Evolutionary conservation across 192 early-diverging fungal genomes (phyloP), one percentile per base, ranked within the genome.

Genomic region (Gamsiella multidivaricata): DNA sequence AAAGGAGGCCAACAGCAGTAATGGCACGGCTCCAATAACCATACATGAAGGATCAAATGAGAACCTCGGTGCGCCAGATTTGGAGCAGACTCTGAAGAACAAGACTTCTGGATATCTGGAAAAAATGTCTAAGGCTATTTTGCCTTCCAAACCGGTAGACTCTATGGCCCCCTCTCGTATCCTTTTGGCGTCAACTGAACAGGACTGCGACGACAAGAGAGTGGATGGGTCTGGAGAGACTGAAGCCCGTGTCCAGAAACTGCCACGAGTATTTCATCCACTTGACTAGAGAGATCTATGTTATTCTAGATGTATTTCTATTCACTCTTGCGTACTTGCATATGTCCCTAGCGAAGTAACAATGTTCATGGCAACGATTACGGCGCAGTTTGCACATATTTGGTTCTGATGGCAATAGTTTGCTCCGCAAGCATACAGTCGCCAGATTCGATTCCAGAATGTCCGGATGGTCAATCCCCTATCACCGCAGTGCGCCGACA

Each of bases 231-330:
- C 3, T 3, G 45, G 8, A 3, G 61, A 68, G 3, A 15, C 41
- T 7, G 65, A 63, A 1, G 15, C 29, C 23, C 26, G 53, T 8
- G 54, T 34, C 3, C 41, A 49, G 25, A 68, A 56, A 23, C 55
- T 78, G 18, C 74, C 74, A 18, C 57, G 66, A 28, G 74, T 78
- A 5, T 78, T 78, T 31, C 66, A 78, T 55, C 74, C 74, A 9
- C 20, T 78, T 10, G 57, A 54, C n/a, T 75, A 54, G 62, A 61
- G 17, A 29, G 25, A 15, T 9, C 15, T 20, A 15, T 20, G 43
- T 46, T 46, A 46, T 46, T 3, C 46, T 22, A 15, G 46, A 49
- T 53, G 15, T 53, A 10, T 25, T 29, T 53, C 29, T 37, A 18
- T 56, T 39, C 22, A 37, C 37, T 10, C 7, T 56, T 26, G 3